Base-by-base conservation (phyloP, 352 stramenopile species). In the Phytophthora palmivora region DNA sequence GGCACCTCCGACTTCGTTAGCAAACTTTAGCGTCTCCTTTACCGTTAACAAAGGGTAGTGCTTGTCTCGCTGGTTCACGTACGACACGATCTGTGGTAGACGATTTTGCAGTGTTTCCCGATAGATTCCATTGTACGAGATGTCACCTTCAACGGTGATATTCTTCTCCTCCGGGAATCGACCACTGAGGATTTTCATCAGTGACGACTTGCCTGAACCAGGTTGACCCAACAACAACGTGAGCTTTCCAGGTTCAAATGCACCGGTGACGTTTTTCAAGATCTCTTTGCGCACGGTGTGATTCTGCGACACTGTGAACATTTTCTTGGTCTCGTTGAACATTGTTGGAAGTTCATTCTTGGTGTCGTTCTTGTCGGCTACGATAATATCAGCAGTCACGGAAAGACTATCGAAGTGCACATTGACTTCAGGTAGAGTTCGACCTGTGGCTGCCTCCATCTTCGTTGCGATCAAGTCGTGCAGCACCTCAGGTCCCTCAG, bases 301-400 rank as follows among this genome's bases (percentile, higher is more conserved):
- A 1, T 65, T 64, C 36, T 54, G 74, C 30, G 52, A 48, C 33
- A 42, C 49, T 0, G 63, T 18, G 34, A 76, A 65, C 11, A 54
- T 56, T 48, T 64, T 64, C 18, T 63, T 63, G 19, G 58, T 10
- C 19, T 47, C 51, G 33, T 76, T 84, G 10, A 49, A 14, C 21
- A 82, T 59, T 1, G 72, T 81, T 22, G 75, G 72, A 6, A 84
- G 58, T 36, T 79, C 72, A 37, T 51, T 56, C 11, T 55, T 57
- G 30, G 45, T 18, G 6, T 49, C 47, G 36, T 56, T 56, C 36
- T 63, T 69, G 39, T 66, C 30, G 9, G 50, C 54, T 8, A 81
- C 49, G 5, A 58, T 36, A 15, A 71, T 54, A 12, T 73, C 68
- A 2, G 47, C 62, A 6, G 47, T 33, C 6, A 70, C 24, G 5